Evolutionary conservation across 805 yeast genomes (phyloP).

Genomic region (Jamesozyma lodderae): DNA sequence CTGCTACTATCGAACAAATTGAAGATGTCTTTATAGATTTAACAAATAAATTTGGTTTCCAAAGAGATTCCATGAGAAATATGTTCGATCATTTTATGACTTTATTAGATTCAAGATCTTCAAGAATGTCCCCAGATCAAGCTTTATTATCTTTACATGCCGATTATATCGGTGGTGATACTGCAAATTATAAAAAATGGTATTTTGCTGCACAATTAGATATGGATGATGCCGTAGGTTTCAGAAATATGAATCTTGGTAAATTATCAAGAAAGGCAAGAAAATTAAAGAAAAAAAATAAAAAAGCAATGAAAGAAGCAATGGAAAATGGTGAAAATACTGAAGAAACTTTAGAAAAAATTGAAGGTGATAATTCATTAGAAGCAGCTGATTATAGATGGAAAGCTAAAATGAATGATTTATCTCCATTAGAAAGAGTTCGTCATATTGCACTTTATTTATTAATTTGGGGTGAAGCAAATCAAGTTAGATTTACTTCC

Average conservation of each 20-base stretch:
- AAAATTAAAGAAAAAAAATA: slow-evolving; percentile 70
- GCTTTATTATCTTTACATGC: slow-evolving; percentile 76
- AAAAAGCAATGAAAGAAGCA: slow-evolving; percentile 58
- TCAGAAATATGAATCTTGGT: slow-evolving; percentile 66
- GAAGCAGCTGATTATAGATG: slow-evolving; percentile 78
- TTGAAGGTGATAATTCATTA: slow-evolving; percentile 77
- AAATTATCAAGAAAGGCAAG: slow-evolving; percentile 68
- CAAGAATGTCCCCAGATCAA: slow-evolving; percentile 85
- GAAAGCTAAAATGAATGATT: slow-evolving; percentile 69
- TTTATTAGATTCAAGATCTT: slow-evolving; percentile 69
- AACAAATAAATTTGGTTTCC: slow-evolving; percentile 79
- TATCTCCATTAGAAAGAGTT: slow-evolving; percentile 69
- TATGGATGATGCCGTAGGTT: slow-evolving; percentile 76
- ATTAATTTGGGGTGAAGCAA: slow-evolving; percentile 83
- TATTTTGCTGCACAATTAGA: slow-evolving; percentile 83
- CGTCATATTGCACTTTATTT: slow-evolving; percentile 70
- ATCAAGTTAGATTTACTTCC: slow-evolving; percentile 86
- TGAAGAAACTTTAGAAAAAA: slow-evolving; percentile 48
- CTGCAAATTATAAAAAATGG: slow-evolving; percentile 82
- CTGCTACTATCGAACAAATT: slow-evolving; percentile 73
- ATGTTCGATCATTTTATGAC: slow-evolving; percentile 85
- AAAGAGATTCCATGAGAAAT: slow-evolving; percentile 88
- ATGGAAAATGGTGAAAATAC: slow-evolving; percentile 46
- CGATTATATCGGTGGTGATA: slow-evolving; percentile 81
- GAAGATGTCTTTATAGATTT: slow-evolving; percentile 81